Conservation (phyloP, 2,329 filamentous ascomycete species). For the Pseudogymnoascus sp. region DNA sequence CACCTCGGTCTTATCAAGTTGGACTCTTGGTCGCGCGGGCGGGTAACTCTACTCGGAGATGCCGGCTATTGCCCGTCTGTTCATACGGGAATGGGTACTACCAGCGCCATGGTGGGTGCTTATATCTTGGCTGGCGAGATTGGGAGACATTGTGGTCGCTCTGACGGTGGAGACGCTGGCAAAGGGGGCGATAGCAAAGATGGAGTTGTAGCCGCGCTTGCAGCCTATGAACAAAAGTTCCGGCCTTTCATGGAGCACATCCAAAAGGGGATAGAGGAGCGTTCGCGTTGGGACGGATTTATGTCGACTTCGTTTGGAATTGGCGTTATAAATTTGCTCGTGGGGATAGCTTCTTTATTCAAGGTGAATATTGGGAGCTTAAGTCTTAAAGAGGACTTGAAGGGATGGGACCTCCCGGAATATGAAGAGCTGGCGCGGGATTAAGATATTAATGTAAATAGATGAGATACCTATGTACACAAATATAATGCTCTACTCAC, state of each 20-base stretch:
- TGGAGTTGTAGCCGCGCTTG: constrained; percentile 31
- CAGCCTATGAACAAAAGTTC: constrained; percentile 37
- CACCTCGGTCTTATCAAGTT: constrained; percentile 38
- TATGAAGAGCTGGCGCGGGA: constrained; percentile 23
- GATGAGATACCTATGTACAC: background rate
- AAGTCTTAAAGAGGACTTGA: constrained; percentile 28
- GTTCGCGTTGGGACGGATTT: constrained; percentile 15
- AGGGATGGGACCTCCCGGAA: constrained; percentile 31
- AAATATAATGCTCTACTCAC: background rate
- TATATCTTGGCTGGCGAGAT: constrained; percentile 51
- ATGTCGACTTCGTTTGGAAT: constrained; percentile 28
- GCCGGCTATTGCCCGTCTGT: constrained; percentile 43
- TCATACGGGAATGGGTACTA: constrained; percentile 44
- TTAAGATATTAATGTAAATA: constrained; percentile 15
- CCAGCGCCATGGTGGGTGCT: constrained; percentile 39
- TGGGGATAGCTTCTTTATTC: constrained; percentile 27
- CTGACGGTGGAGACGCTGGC: constrained; percentile 8
- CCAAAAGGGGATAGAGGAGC: constrained; percentile 26
- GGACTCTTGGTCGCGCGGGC: constrained; percentile 35
- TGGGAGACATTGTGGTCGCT: constrained; percentile 8
- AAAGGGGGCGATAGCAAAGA: constrained; percentile 39
- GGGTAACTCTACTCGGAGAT: constrained; percentile 46
- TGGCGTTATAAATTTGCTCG: constrained; percentile 25
- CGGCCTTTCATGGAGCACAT: constrained; percentile 36
- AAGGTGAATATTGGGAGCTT: constrained; percentile 28